Evolutionary conservation across 2,329 filamentous ascomycete genomes (phyloP).

Genomic region (Aotearoamyces nothofagi): DNA sequence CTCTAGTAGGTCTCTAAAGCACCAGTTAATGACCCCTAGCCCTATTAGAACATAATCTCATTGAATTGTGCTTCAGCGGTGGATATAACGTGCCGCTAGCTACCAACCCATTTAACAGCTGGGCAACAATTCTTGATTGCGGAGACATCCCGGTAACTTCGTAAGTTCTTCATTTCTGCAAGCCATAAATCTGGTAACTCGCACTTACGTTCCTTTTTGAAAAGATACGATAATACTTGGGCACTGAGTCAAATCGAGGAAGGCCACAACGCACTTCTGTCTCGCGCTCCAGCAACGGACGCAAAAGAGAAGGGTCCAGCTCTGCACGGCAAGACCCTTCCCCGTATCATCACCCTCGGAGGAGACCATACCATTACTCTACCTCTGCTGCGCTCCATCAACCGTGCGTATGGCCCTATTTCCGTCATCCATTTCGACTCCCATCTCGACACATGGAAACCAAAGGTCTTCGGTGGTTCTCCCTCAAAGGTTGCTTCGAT

Average conservation of each 20-base stretch:
- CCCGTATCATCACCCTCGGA: constrained; percentile 64
- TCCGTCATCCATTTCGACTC: constrained; percentile 49
- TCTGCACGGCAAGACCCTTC: constrained; percentile 59
- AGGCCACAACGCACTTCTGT: constrained; percentile 63
- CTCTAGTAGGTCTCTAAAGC: constrained; percentile 54
- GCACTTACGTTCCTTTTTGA: constrained; percentile 1
- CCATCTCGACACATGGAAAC: constrained; percentile 60
- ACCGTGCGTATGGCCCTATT: constrained; percentile 43
- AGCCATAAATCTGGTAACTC: neutral
- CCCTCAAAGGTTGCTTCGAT: constrained; percentile 62
- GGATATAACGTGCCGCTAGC: constrained; percentile 74
- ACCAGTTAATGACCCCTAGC: constrained; percentile 10
- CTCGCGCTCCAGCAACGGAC: constrained; percentile 54
- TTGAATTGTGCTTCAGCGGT: constrained; percentile 41
- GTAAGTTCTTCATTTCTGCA: constrained; percentile 28
- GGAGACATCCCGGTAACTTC: constrained; percentile 77
- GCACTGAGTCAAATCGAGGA: constrained; percentile 77
- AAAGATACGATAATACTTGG: constrained; percentile 66
- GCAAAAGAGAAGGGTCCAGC: constrained; percentile 52
- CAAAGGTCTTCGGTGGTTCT: constrained; percentile 75
- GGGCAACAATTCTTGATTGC: constrained; percentile 69
- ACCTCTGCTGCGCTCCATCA: constrained; percentile 41
- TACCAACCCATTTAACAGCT: constrained; percentile 69
- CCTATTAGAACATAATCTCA: constrained; percentile 20
- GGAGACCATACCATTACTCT: constrained; percentile 49